Percentiles rank a stretch among this genome's conserved stretches.
phyloP scores from a whole-genome alignment of 208 protist species.

The Trypanosoma avium region DNA sequence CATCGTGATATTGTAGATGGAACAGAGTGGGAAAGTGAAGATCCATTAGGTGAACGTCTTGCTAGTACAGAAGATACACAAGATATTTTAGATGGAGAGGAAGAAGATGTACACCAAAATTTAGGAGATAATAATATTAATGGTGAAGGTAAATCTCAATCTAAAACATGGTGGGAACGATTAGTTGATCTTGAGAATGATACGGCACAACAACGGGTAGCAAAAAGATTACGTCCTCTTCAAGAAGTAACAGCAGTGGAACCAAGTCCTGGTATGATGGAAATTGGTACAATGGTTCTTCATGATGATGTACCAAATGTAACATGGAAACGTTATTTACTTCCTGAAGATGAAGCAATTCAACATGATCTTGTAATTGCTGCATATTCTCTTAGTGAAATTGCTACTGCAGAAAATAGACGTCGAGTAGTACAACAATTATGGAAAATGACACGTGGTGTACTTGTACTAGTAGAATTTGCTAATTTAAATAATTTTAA shows the following conservation, averaged over 20 bases:
- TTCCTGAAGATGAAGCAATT: conserved; percentile 78
- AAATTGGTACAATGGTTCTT: conserved; percentile 88
- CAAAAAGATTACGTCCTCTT: conserved; percentile 69
- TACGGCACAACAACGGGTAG: conserved; percentile 41
- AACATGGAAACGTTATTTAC: conserved; percentile 84
- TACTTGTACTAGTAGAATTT: conserved; percentile 84
- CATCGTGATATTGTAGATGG: conserved; percentile 79
- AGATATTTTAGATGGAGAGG: conserved; percentile 50
- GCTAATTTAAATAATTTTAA: conserved; percentile 87
- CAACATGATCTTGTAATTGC: conserved; percentile 86
- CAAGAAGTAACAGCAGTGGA: conserved; percentile 84
- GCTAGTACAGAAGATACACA: conserved; percentile 44
- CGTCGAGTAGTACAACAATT: conserved; percentile 73
- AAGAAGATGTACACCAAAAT: conserved; percentile 27
- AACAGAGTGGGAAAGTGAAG: conserved; percentile 78
- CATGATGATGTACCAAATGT: conserved; percentile 87
- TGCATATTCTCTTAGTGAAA: conserved; percentile 84
- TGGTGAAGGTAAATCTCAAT: background rate
- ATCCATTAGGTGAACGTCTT: conserved; percentile 49
- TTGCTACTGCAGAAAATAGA: conserved; percentile 61
- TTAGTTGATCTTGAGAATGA: conserved; percentile 75
- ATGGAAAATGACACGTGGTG: conserved; percentile 87
- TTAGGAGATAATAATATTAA: conserved; percentile 12
- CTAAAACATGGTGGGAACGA: conserved; percentile 83
- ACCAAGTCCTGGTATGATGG: conserved; percentile 89